Evolutionary conservation across 2,329 filamentous ascomycete species (phyloP), one percentile per base, ranked within the genome.

Genomic region (Penicillium sp.): DNA sequence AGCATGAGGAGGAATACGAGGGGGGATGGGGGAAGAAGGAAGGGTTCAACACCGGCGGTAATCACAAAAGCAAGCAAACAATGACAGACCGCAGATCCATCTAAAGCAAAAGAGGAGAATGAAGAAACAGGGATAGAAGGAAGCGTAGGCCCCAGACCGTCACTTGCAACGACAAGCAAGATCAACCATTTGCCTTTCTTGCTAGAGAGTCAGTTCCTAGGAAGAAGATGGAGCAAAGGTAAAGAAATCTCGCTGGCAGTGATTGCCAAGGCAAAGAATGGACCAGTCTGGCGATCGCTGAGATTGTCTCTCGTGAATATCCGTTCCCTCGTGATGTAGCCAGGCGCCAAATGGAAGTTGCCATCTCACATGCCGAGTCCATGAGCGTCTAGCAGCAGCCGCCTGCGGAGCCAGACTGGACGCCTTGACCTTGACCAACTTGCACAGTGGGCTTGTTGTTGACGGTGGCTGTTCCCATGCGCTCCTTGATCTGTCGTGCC

Each of bases 401-500:
- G 67, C 86, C 85, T 68, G 82, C 88, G 63, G 87, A 88, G 62
- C 86, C 86, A 64, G 84, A 87, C 71, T 94, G 88, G 60, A 98
- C 91, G 64, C 90, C 90, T 73, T 95, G 90, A 67, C 93, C 93
- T 69, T 90, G 86, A 51, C 90, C 88, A 65, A 98, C 93, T 71
- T 95, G 90, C 64, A 98, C 90, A 63, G 88, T 95, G 58, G 91
- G 91, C 80, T 97, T 98, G 77, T 91, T 95, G 83, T 97, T 97
- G 78, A 90, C 90, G 59, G 86, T 86, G 56, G 91, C 93, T 62
- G 89, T 95, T 66, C 93, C 93, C 91, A 98, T 98, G 67, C 93
- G 87, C 79, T 97, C 91, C 83, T 98, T 98, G 78, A 98, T 98
- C 76, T 98, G 93, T 73, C 93, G 86, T 64, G 93, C 93, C 93